phyloP scores from a whole-genome alignment of 2,329 filamentous ascomycete species.

The Orbilia blumenaviensis region DNA sequence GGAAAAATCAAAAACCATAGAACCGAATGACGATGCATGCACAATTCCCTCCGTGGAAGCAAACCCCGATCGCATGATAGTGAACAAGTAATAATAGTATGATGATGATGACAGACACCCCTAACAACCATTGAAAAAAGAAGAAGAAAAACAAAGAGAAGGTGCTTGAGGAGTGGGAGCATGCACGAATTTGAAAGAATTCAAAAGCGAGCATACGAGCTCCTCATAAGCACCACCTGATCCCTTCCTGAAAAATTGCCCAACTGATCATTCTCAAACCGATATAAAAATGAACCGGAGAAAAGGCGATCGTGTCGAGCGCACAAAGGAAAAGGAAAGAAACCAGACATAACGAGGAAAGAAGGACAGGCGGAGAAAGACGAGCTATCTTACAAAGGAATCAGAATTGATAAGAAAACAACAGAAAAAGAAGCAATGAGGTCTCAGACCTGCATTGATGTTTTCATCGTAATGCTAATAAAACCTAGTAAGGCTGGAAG shows the following conservation, averaged over 20 bases:
- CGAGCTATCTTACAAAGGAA: conserved; percentile 42
- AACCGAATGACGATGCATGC: neutral
- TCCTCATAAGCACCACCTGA: neutral
- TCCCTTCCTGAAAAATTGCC: neutral
- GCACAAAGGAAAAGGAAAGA: neutral
- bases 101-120: too few species aligned
- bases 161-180: neutral
- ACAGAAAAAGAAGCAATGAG: neutral
- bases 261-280: neutral
- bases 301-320: neutral
- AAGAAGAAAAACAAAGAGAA: neutral
- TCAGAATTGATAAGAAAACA: conserved; percentile 16
- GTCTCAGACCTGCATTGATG: conserved; percentile 30
- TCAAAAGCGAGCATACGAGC: neutral
- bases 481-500: conserved; percentile 23
- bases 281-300: neutral
- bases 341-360: neutral
- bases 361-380: neutral
- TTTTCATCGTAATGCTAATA: conserved; percentile 14
- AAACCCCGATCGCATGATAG: conserved; percentile 10
- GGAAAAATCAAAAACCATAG: neutral
- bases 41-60: conserved; percentile 15
- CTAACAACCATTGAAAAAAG: neutral
- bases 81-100: neutral
- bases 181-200: neutral